Conservation (phyloP, 495 filamentous ascomycete species). For the Neurospora sublineolata region DNA sequence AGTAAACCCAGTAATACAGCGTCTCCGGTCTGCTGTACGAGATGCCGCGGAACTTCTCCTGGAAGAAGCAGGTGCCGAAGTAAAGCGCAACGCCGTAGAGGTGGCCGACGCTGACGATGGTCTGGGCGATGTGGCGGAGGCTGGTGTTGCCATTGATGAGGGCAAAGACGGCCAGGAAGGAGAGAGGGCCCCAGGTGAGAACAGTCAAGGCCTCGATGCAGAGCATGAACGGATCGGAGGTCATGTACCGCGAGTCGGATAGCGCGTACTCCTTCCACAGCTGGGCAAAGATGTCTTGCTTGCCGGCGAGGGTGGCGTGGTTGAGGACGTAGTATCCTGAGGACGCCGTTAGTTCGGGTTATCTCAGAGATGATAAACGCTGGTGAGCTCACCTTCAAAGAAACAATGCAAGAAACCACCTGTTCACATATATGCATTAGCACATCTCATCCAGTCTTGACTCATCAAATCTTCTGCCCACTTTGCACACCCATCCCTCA, state of each 20-base stretch:
- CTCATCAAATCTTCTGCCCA: background rate
- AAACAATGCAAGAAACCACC: constrained; percentile 59
- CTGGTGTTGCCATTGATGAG: constrained; percentile 48
- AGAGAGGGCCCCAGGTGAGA: constrained; percentile 68
- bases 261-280: constrained; percentile 84
- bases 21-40: constrained; percentile 65
- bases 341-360: constrained; percentile 2
- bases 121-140: constrained; percentile 59
- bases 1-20: constrained; percentile 84
- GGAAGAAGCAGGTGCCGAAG: constrained; percentile 68
- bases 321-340: constrained; percentile 68
- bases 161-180: constrained; percentile 50
- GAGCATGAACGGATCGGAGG: constrained; percentile 65
- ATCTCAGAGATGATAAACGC: too few species aligned
- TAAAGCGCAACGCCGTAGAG: constrained; percentile 81
- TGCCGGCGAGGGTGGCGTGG: constrained; percentile 35
- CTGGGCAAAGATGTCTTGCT: constrained; percentile 52
- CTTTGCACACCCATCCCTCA: background rate
- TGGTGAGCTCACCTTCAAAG: constrained; percentile 62
- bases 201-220: constrained; percentile 77
- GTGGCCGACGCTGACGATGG: constrained; percentile 65
- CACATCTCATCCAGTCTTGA: background rate
- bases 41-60: constrained; percentile 43
- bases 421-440: constrained; percentile 1
- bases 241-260: constrained; percentile 75